These are phyloP conservation scores for Pleurotus tuber-regium DNA, from an alignment of 768 basidiomycete species.

Conservation along the genomic window DNA sequence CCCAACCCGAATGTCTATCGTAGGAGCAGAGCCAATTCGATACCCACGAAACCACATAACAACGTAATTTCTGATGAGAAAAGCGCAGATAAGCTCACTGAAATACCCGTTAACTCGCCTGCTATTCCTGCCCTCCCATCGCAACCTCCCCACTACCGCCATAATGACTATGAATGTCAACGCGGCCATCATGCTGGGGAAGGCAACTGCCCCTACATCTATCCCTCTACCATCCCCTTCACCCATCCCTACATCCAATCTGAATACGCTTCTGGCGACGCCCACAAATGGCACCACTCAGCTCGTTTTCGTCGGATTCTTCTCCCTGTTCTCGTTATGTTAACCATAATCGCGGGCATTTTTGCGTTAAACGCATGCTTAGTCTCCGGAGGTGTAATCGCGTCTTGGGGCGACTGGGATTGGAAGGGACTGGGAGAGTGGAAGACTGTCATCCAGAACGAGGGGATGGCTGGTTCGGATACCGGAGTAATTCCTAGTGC, in stretches of 20 bases:
- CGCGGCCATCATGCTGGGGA: constrained; percentile 1
- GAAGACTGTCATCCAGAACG: not conserved
- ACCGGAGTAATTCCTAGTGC: not conserved
- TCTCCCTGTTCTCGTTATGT: constrained; percentile 1
- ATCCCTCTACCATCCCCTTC: not conserved
- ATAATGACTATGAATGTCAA: constrained; percentile 8
- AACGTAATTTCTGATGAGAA: not conserved
- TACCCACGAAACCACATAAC: not conserved
- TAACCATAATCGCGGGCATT: constrained; percentile 5
- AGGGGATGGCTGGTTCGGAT: not conserved
- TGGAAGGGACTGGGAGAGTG: constrained; percentile 7
- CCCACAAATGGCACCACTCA: not conserved
- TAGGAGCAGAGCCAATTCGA: not conserved
- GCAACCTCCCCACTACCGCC: constrained; percentile 5
- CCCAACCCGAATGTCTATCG: not conserved
- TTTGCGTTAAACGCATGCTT: constrained; percentile 3
- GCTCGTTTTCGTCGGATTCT: not conserved
- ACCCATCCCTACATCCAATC: not conserved
- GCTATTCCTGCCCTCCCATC: not conserved
- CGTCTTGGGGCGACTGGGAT: constrained; percentile 5
- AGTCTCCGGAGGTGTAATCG: constrained; percentile 1
- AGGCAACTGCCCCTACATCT: not conserved
- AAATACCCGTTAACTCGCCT: constrained; percentile 5
- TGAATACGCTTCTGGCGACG: not conserved
- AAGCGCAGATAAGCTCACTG: not conserved